Conservation (phyloP, 768 basidiomycete genomes). For the Amanita fuliginea region DNA sequence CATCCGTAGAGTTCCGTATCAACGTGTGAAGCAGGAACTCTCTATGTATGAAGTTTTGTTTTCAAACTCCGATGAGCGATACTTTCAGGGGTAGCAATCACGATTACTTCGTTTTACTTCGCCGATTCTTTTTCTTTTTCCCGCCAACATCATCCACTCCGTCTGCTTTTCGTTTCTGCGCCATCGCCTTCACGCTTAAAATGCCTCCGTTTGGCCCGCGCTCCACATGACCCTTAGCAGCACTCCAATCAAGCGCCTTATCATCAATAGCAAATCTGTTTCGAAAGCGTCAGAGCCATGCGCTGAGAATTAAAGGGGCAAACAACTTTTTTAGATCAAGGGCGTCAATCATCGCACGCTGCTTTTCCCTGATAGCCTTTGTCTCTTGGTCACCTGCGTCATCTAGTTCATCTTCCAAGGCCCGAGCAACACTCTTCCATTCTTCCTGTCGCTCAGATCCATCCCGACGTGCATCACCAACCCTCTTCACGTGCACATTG, state of each 20-base stretch:
- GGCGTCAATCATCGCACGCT: conserved; percentile 79
- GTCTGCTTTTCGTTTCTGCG: conserved; percentile 52
- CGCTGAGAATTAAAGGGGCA: conserved; percentile 6
- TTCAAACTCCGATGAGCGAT: too few relatives aligned
- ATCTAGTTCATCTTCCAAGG: conserved; percentile 58
- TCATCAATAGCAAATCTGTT: conserved; percentile 69
- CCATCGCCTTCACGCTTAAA: conserved; percentile 59
- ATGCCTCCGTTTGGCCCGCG: conserved; percentile 50
- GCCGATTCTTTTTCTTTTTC: conserved; percentile 39
- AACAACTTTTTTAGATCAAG: conserved; percentile 84
- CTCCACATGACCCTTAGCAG: conserved; percentile 64
- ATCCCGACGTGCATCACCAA: conserved; percentile 5
- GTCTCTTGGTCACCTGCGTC: conserved; percentile 69
- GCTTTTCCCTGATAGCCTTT: conserved; percentile 60
- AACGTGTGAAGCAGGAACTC: too few relatives aligned
- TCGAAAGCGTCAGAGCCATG: conserved; percentile 2
- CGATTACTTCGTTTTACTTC: conserved; percentile 28
- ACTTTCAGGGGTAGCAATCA: too few relatives aligned
- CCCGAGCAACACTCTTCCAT: conserved; percentile 34
- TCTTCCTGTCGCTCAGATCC: conserved; percentile 9
- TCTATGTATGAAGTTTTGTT: too few relatives aligned
- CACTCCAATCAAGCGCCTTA: conserved; percentile 57
- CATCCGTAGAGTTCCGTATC: too few relatives aligned
- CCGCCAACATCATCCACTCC: conserved; percentile 20
- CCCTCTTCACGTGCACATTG: conserved; percentile 4